Evolutionary conservation across 345 rosid species (phyloP).

Genomic region (Geranium rotundifolium): DNA sequence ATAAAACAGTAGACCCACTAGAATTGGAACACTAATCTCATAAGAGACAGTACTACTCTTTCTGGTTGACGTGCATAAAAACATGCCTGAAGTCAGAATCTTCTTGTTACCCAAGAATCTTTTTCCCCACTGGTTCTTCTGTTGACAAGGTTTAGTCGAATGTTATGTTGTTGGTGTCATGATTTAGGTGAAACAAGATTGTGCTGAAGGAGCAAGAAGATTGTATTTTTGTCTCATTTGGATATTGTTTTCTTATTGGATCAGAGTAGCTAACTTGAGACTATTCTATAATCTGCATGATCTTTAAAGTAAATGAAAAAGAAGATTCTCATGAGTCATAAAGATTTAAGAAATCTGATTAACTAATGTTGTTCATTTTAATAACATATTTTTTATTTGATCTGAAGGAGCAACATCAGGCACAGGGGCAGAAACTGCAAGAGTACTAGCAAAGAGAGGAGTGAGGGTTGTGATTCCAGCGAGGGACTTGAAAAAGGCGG

Average conservation of each 20-base stretch:
- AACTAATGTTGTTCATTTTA: not conserved
- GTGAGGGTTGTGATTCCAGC: slow-evolving; percentile 72
- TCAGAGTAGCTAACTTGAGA: too few relatives aligned
- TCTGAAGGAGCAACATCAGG: slow-evolving; percentile 83
- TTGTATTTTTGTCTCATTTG: too few relatives aligned
- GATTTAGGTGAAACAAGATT: not conserved
- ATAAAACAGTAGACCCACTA: too few relatives aligned
- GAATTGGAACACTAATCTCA: not conserved
- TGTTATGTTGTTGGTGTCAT: not conserved
- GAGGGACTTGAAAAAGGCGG: slow-evolving; percentile 69
- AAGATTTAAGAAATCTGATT: not conserved
- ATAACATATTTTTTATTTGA: not conserved
- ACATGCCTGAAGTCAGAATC: too few relatives aligned
- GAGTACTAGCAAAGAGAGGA: slow-evolving; percentile 76
- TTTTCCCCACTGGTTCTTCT: too few relatives aligned
- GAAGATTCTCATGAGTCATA: not conserved
- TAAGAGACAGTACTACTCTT: too few relatives aligned
- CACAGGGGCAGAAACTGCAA: slow-evolving; percentile 82
- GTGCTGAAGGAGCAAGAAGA: too few relatives aligned
- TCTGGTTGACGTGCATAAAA: not conserved
- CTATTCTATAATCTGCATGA: not conserved
- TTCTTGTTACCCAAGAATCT: too few relatives aligned
- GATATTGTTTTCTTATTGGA: too few relatives aligned
- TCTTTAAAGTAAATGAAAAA: not conserved
- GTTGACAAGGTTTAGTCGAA: too few relatives aligned